phyloP scores from a whole-genome alignment of 2,329 filamentous ascomycete genomes.

The Trichoderma oligosporum region DNA sequence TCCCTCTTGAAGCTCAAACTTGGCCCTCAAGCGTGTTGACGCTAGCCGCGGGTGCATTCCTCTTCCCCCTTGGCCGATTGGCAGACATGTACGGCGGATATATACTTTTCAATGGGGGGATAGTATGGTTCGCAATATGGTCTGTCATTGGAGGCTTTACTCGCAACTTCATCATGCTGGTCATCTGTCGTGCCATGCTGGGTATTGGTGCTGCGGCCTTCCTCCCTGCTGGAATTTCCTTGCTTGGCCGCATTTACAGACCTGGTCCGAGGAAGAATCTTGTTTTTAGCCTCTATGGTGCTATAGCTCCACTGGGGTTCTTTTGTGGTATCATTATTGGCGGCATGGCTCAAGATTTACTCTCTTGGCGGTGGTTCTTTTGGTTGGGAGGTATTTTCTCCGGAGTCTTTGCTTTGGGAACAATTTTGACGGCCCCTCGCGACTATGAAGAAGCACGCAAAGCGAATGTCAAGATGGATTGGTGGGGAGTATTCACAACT shows the following conservation, averaged over 20 bases:
- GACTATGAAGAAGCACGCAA: constrained; percentile 34
- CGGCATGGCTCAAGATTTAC: constrained; percentile 56
- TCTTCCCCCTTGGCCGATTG: constrained; percentile 59
- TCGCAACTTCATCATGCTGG: constrained; percentile 60
- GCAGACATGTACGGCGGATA: constrained; percentile 59
- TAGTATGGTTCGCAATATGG: constrained; percentile 61
- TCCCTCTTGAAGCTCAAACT: constrained; percentile 56
- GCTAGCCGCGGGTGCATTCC: constrained; percentile 48
- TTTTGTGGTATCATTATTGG: constrained; percentile 63
- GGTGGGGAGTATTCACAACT: constrained; percentile 52
- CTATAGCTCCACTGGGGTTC: constrained; percentile 52
- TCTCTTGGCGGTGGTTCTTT: constrained; percentile 65
- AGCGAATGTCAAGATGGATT: constrained; percentile 52
- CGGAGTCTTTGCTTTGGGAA: constrained; percentile 49
- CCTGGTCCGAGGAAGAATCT: constrained; percentile 67
- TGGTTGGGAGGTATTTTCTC: constrained; percentile 52
- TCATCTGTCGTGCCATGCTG: constrained; percentile 64
- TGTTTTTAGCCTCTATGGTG: constrained; percentile 56
- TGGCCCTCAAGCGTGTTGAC: constrained; percentile 63
- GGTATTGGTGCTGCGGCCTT: constrained; percentile 66
- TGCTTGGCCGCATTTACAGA: constrained; percentile 61
- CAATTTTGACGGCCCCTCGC: constrained; percentile 35
- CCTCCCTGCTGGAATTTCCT: constrained; percentile 63
- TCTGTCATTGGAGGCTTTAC: constrained; percentile 64
- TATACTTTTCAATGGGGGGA: constrained; percentile 52